Base-by-base conservation (phyloP, 495 filamentous ascomycete genomes). In the Astrocystis sublimbata region DNA sequence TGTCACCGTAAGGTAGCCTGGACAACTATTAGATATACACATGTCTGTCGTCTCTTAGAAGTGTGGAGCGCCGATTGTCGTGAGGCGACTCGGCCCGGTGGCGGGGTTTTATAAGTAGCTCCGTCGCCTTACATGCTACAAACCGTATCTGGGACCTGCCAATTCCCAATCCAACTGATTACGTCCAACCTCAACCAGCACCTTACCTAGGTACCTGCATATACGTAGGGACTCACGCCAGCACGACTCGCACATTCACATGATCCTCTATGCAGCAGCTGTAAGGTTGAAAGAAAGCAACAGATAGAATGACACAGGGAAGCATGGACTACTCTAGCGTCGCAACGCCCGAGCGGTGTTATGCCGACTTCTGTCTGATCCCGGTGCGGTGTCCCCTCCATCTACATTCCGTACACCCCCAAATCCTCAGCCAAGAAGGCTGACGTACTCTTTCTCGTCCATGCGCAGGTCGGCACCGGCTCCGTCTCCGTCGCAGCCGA, bases 401-500 rank as follows among this genome's bases (percentile, higher is more conserved):
- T 49, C 19, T 30, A 30, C 8, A n/a, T 49, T 1, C 9, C 45
- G n/a, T n/a, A n/a, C n/a, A n/a, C n/a, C n/a, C n/a, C n/a, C n/a
- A n/a, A n/a, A n/a, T n/a, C n/a, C n/a, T 30, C 24, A n/a, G 12
- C n/a, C 45, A 26, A 28, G 12, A 17, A 47, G 30, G 26, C 46
- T 49, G 17, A 49, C 46, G 24, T n/a, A 3, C 13, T 31, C 46
- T 30, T 45, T 3, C 9, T 1, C 19, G 0, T 26, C 8, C 17
- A 9, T 17, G 19, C n/a, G n/a, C 58, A 92, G 89, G 84, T 96
- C 62, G 94, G 94, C 64, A 97, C 92, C 1, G 81, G 82, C 24
- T 87, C 82, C 5, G 84, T 89, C 35, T 96, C 92, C 8, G 93
- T 98, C 21, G 92, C 92, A 1, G 80, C 86, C 50, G 90, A 97